Evolutionary conservation across 768 basidiomycete genomes (phyloP), one percentile per base, ranked within the genome.

Genomic region (Phallus indusiatus): DNA sequence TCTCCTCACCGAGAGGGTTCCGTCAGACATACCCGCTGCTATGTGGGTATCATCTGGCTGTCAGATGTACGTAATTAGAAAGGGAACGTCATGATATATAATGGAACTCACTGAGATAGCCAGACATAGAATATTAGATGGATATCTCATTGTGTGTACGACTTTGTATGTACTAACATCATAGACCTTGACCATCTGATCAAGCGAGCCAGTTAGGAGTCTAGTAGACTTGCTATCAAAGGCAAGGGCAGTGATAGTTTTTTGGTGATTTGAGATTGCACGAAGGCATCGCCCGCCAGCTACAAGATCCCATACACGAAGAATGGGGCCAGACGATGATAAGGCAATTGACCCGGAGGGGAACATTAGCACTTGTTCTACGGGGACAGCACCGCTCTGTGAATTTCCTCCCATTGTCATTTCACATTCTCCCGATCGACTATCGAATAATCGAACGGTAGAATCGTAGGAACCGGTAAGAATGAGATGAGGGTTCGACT

Each of bases 101-200:
- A 36, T 28, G 35, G 8, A 6, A 76, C 86, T 66, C 72, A 95
- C 94, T 60, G 95, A 97, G 50, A 98, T 78, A 16, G 94, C 93
- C 47, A 98, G 75, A 67, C 86, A 91, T 17, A 99, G 77, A 1
- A 99, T 72, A 5, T 94, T 91, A 5, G 94, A 92, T 5, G 95
- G 90, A 71, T 98, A 98, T 49, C 96, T 86, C 92, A 99, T 98
- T 4, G 96, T 97, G 67, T 99, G 96, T 14, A 96, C 85, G 36
- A 99, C 96, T 67, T 90, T 89, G 77, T 95, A 97, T 16, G 83
- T 83, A 68, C 88, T 83, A 37, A 94, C 84, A 71, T 98, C 95
- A 74, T 98, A 99, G 35, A 97, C 94, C 73, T 99, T 99, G 60
- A 98, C 91, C 88, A 99, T 89, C 64, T 95, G 94, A 70, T 99